phyloP scores from a whole-genome alignment of 2,329 filamentous ascomycete genomes.

The Fonsecaea monophora region DNA sequence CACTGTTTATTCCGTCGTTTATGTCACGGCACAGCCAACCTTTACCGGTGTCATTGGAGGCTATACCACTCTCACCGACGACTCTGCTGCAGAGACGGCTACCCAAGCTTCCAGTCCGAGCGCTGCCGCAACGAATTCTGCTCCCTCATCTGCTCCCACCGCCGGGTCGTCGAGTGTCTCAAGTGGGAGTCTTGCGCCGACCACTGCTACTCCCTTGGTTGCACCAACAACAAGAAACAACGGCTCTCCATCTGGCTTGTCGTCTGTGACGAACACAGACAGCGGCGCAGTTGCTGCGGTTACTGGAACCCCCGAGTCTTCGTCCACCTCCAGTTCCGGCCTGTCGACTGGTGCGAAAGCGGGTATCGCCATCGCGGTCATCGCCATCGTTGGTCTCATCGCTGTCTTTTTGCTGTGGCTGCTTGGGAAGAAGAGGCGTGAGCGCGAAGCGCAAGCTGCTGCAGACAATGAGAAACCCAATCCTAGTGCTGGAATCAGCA shows the following conservation, averaged over 20 bases:
- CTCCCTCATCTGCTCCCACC: conserved; percentile 10
- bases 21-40: conserved; percentile 60
- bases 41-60: conserved; percentile 60
- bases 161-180: conserved; percentile 24
- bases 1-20: conserved; percentile 49
- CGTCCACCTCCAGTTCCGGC: conserved; percentile 39
- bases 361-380: conserved; percentile 82
- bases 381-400: conserved; percentile 71
- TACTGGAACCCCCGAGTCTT: conserved; percentile 31
- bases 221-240: conserved; percentile 25
- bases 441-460: conserved; percentile 55
- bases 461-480: conserved; percentile 70
- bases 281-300: conserved; percentile 29
- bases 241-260: conserved; percentile 28
- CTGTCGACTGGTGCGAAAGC: conserved; percentile 67
- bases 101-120: conserved; percentile 17
- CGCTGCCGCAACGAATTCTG: conserved; percentile 13
- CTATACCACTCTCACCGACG: conserved; percentile 50
- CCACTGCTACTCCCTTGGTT: conserved; percentile 31
- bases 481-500: conserved; percentile 43
- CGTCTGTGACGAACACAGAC: conserved; percentile 16
- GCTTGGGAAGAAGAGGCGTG: conserved; percentile 73
- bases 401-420: conserved; percentile 74
- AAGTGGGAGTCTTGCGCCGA: conserved; percentile 38
- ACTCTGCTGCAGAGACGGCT: conserved; percentile 7